Percentiles rank a stretch among this genome's conserved stretches.
Conservation (phyloP, 78 protist species). For the Fonticula alba region DNA sequence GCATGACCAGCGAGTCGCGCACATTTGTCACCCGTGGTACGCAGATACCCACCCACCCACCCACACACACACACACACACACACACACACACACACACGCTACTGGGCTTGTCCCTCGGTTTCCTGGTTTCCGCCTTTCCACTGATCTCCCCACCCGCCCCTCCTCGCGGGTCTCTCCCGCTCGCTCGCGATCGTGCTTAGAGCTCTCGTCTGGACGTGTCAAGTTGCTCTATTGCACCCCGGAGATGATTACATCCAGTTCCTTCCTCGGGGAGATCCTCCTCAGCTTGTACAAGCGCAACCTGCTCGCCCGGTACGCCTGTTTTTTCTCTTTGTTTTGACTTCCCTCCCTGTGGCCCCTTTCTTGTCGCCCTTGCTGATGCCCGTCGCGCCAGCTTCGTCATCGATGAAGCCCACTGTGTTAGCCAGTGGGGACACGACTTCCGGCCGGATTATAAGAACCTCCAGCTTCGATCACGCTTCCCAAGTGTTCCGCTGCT, state of each 20-base stretch:
- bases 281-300: neutral
- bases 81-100: neutral
- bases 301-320: neutral
- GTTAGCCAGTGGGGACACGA: slow-evolving; percentile 94
- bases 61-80: neutral
- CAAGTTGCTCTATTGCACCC: slow-evolving; percentile 50
- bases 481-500: slow-evolving; percentile 33
- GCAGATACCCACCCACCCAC: neutral
- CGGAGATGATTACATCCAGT: slow-evolving; percentile 26
- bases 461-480: slow-evolving; percentile 28
- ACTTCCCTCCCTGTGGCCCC: too few species aligned
- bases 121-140: neutral
- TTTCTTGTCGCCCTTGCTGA: too few species aligned
- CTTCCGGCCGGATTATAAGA: slow-evolving; percentile 69
- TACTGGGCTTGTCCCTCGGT: neutral
- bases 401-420: slow-evolving; percentile 96
- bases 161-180: too few species aligned
- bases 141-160: too few species aligned
- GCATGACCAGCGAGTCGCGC: neutral
- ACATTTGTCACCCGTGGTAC: too few species aligned
- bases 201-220: slow-evolving; percentile 1
- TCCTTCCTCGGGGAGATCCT: slow-evolving; percentile 1
- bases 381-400: slow-evolving; percentile 30
- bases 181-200: too few species aligned
- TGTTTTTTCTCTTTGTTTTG: too few species aligned